phyloP scores from a whole-genome alignment of 2,329 filamentous ascomycete species.

The Metarhizium anisopliae region DNA sequence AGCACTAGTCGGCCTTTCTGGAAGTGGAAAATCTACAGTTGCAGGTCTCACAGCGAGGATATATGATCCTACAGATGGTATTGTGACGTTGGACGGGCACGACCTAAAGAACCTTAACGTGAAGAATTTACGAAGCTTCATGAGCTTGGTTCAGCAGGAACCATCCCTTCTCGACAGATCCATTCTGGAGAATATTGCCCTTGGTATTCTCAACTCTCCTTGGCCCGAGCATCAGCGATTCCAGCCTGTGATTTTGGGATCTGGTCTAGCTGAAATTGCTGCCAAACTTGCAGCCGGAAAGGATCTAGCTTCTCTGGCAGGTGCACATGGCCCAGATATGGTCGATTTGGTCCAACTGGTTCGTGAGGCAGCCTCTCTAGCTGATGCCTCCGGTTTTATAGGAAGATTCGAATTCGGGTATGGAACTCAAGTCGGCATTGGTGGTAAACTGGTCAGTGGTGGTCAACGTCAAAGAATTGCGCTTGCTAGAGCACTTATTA shows the following conservation, averaged over 20 bases:
- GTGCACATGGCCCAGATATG: conserved; percentile 29
- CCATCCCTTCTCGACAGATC: conserved; percentile 53
- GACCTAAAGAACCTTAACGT: conserved; percentile 46
- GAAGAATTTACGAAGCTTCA: conserved; percentile 45
- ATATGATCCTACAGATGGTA: conserved; percentile 42
- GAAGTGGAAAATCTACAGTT: conserved; percentile 61
- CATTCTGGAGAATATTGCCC: conserved; percentile 41
- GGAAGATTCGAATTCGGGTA: conserved; percentile 40
- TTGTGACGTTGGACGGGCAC: conserved; percentile 26
- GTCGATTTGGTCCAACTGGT: conserved; percentile 23
- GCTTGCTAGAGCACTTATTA: conserved; percentile 47
- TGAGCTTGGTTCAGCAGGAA: conserved; percentile 54
- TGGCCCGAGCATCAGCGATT: conserved; percentile 34
- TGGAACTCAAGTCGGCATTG: conserved; percentile 42
- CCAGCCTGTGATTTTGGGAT: conserved; percentile 30
- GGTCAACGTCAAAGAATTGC: conserved; percentile 54
- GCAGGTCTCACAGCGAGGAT: conserved; percentile 58
- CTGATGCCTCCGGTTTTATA: conserved; percentile 37
- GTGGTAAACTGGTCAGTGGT: conserved; percentile 46
- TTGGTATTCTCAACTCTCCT: conserved; percentile 27
- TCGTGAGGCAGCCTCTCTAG: conserved; percentile 42
- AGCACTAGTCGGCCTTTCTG: conserved; percentile 61
- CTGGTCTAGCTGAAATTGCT: conserved; percentile 36
- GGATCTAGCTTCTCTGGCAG: conserved; percentile 12
- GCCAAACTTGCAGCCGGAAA: conserved; percentile 14